These are phyloP conservation scores for Chenopodium formosanum DNA, from an alignment of 148 eudicot genomes.

Conservation along the genomic window DNA sequence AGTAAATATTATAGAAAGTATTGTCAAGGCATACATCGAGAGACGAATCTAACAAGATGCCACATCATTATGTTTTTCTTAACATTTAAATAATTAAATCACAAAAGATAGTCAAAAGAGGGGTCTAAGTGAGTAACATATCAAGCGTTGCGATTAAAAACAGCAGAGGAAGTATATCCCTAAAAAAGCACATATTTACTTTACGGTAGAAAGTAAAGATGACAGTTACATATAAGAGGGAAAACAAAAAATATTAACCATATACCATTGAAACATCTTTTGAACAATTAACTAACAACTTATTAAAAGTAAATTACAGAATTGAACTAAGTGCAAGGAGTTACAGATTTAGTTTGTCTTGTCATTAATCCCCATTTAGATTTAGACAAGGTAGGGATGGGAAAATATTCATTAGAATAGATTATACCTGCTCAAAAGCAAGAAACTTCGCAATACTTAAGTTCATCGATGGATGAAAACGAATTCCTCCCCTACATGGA, in stretches of 20 bases:
- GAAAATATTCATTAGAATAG: constrained; percentile 5
- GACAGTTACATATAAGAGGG: not conserved
- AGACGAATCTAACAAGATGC: too few relatives aligned
- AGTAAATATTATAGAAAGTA: too few relatives aligned
- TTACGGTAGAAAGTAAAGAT: not conserved
- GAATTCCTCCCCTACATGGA: constrained; percentile 97
- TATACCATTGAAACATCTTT: too few relatives aligned
- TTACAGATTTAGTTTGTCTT: not conserved
- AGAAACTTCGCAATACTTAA: constrained; percentile 91
- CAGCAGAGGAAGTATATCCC: not conserved
- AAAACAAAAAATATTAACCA: not conserved
- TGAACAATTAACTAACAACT: not conserved
- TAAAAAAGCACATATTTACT: not conserved
- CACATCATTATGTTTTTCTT: too few relatives aligned
- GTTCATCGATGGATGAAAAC: constrained; percentile 94
- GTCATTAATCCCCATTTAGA: not conserved
- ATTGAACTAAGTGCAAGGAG: not conserved
- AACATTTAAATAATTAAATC: too few relatives aligned
- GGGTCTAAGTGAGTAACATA: too few relatives aligned
- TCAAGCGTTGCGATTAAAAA: too few relatives aligned
- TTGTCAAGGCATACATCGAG: too few relatives aligned
- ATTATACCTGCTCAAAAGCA: constrained; percentile 86
- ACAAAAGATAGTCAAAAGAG: too few relatives aligned
- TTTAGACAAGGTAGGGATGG: not conserved
- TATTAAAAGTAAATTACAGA: not conserved